Percentiles rank a stretch among this genome's conserved stretches.
Evolutionary conservation across 2,329 filamentous ascomycete genomes (phyloP).

Genomic region (Stemphylium vesicarium): DNA sequence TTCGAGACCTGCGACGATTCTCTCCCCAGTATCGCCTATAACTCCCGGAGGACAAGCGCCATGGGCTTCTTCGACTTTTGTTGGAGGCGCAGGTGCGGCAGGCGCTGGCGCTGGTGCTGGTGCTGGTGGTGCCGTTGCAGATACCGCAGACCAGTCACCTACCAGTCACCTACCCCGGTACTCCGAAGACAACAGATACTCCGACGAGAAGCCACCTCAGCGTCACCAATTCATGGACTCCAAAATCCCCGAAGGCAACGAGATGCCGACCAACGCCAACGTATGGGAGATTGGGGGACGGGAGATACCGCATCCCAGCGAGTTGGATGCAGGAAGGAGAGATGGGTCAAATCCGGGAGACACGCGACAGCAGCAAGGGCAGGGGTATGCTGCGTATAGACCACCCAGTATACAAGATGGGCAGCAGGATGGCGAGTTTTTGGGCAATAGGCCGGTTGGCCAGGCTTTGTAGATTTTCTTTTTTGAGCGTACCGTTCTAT

Average conservation of each 20-base stretch:
- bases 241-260: neutral
- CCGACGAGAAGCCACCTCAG: conserved; percentile 8
- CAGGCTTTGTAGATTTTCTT: neutral
- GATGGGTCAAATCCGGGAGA: neutral
- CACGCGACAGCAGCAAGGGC: neutral
- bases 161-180: neutral
- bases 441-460: neutral
- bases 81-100: no score
- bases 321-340: conserved; percentile 10
- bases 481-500: no score
- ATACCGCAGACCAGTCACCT: neutral
- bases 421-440: conserved; percentile 1
- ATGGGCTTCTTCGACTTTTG: conserved; percentile 1
- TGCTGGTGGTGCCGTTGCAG: no score
- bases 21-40: conserved; percentile 4
- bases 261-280: conserved; percentile 19
- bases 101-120: no score
- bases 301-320: conserved; percentile 4
- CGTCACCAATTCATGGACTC: neutral
- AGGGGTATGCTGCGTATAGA: neutral
- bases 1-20: neutral
- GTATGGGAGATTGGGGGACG: conserved; percentile 19
- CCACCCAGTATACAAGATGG: neutral
- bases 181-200: neutral
- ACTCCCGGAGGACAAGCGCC: neutral